These are phyloP conservation scores for Tylopilus felleus DNA, from an alignment of 768 basidiomycete species.

Conservation along the genomic window DNA sequence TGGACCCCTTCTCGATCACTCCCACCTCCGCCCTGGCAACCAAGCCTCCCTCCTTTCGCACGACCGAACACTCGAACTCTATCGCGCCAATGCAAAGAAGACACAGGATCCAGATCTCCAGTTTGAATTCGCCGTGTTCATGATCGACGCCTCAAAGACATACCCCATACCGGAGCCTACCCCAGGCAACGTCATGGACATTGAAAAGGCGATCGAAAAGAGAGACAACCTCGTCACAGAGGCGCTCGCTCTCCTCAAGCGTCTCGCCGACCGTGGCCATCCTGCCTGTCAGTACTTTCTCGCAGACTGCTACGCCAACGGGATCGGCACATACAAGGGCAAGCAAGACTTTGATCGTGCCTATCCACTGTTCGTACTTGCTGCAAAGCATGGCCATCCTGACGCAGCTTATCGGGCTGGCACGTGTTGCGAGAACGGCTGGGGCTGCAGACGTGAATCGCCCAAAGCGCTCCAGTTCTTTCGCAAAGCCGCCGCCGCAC, in stretches of 20 bases:
- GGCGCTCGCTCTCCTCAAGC: conserved; percentile 82
- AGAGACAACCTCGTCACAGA: conserved; percentile 87
- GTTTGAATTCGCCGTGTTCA: conserved; percentile 98
- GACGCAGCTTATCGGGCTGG: conserved; percentile 95
- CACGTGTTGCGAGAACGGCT: conserved; percentile 98
- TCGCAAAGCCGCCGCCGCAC: conserved; percentile 86
- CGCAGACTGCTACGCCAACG: conserved; percentile 97
- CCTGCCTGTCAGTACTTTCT: conserved; percentile 95
- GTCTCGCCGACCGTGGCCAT: conserved; percentile 91
- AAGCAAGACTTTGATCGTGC: conserved; percentile 97
- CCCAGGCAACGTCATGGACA: conserved; percentile 71
- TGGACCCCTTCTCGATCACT: conserved; percentile 80
- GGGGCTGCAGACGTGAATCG: conserved; percentile 93
- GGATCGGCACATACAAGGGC: conserved; percentile 87
- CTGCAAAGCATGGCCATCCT: conserved; percentile 95
- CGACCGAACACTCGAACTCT: conserved; percentile 94
- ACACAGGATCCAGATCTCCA: conserved; percentile 97
- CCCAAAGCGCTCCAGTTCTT: conserved; percentile 92
- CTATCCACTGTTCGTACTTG: conserved; percentile 92
- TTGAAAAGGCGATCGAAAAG: conserved; percentile 77
- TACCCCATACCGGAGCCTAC: conserved; percentile 72
- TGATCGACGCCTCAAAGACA: conserved; percentile 95
- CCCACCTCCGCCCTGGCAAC: conserved; percentile 89
- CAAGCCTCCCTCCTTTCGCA: conserved; percentile 92
- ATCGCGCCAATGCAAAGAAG: conserved; percentile 97